A percentile compares a stretch with the other conserved stretches of the same genome.
Conservation (phyloP, 805 yeast genomes). For the Priceomyces haplophilus region DNA sequence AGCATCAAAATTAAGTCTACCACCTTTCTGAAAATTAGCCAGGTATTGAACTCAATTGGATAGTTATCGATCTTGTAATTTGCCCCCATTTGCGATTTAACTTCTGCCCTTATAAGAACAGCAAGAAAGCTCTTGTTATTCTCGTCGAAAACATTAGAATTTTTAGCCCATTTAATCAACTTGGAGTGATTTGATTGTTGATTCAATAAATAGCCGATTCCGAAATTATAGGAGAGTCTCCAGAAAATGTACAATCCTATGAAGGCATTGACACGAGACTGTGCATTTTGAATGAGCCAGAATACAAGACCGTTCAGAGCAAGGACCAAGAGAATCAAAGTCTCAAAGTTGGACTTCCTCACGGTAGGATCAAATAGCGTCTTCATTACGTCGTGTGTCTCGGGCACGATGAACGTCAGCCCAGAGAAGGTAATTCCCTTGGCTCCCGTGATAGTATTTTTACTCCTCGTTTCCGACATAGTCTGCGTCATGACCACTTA, state of each 20-base stretch:
- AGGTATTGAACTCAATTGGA: slow-evolving; percentile 77
- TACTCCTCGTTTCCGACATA: slow-evolving; percentile 1
- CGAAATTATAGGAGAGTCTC: slow-evolving; percentile 73
- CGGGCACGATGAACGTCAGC: slow-evolving; percentile 48
- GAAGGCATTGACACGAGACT: slow-evolving; percentile 36
- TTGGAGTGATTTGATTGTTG: slow-evolving; percentile 59
- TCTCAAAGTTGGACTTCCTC: slow-evolving; percentile 63
- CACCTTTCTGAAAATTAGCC: slow-evolving; percentile 75
- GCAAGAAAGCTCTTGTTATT: slow-evolving; percentile 34
- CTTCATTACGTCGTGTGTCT: slow-evolving; percentile 81
- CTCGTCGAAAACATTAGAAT: slow-evolving; percentile 25
- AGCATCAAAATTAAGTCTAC: slow-evolving; percentile 83
- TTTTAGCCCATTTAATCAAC: slow-evolving; percentile 51
- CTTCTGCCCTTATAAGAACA: slow-evolving; percentile 32
- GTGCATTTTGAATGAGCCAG: slow-evolving; percentile 21
- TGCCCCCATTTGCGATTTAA: slow-evolving; percentile 38
- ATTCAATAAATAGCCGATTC: slow-evolving; percentile 69
- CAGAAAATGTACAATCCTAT: slow-evolving; percentile 63
- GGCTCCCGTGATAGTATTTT: slow-evolving; percentile 25
- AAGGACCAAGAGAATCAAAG: slow-evolving; percentile 47
- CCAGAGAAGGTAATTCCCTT: slow-evolving; percentile 46
- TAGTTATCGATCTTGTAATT: slow-evolving; percentile 25
- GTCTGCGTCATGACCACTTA: neutral
- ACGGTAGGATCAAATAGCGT: slow-evolving; percentile 75
- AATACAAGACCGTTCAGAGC: slow-evolving; percentile 32